Conservation (phyloP, 108 stramenopile species). For the Discostella stelligeroides region DNA sequence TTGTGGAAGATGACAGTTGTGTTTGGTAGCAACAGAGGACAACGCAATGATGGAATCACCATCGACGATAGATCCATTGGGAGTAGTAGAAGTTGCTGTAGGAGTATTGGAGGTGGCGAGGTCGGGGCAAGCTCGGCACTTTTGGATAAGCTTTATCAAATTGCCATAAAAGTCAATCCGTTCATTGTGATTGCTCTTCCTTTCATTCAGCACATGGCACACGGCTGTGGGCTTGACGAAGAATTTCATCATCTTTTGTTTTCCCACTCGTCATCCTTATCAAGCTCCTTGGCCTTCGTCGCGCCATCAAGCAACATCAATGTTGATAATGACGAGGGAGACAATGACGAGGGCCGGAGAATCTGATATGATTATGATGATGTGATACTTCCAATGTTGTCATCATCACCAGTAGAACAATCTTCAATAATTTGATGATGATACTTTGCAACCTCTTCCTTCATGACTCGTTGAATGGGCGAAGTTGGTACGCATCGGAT, state of each 20-base stretch:
- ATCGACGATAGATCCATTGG: too few species aligned
- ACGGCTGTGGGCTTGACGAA: conserved; percentile 5
- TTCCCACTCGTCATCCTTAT: conserved; percentile 60
- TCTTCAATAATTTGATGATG: neutral
- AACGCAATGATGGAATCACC: neutral
- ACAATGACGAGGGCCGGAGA: too few species aligned
- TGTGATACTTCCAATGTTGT: too few species aligned
- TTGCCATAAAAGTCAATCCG: conserved; percentile 55
- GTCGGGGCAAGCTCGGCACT: conserved; percentile 56
- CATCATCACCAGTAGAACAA: conserved; percentile 3
- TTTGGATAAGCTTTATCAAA: conserved; percentile 58
- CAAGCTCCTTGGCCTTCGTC: conserved; percentile 49
- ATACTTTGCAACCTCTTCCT: conserved; percentile 29
- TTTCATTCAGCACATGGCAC: conserved; percentile 47
- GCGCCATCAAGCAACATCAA: conserved; percentile 52
- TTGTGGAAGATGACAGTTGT: neutral
- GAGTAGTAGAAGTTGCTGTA: too few species aligned
- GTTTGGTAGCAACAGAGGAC: conserved; percentile 3
- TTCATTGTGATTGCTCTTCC: conserved; percentile 38
- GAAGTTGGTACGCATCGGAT: conserved; percentile 68
- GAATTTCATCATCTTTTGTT: conserved; percentile 41
- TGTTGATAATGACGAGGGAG: too few species aligned
- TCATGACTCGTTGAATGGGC: conserved; percentile 39
- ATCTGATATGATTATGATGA: too few species aligned
- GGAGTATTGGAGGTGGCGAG: neutral